These are phyloP conservation scores for Dendryphion nanum DNA, from an alignment of 2,329 filamentous ascomycete genomes.

Conservation along the genomic window DNA sequence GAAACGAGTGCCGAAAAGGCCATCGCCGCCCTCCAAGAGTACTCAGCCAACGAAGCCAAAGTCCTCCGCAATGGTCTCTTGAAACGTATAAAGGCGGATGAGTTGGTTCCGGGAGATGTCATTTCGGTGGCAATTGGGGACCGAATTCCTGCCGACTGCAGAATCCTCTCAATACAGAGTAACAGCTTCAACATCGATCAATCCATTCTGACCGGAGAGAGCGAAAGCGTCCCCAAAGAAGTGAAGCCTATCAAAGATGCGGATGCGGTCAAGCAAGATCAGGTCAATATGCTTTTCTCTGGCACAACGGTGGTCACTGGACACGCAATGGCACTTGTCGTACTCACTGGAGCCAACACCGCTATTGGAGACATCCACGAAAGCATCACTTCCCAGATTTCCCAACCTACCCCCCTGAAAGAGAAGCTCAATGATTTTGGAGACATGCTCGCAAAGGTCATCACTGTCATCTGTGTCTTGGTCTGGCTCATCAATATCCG, in stretches of 20 bases:
- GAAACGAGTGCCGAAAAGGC: slow-evolving; percentile 98
- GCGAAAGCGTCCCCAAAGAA: slow-evolving; percentile 93
- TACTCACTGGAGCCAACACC: slow-evolving; percentile 82
- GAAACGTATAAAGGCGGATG: slow-evolving; percentile 87
- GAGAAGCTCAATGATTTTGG: slow-evolving; percentile 99
- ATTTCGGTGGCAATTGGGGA: slow-evolving; percentile 86
- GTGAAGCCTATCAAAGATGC: slow-evolving; percentile 66
- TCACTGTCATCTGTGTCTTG: slow-evolving; percentile 91
- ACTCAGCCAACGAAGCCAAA: slow-evolving; percentile 97
- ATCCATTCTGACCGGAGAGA: slow-evolving; percentile 95
- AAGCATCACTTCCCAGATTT: slow-evolving; percentile 97
- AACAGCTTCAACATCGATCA: slow-evolving; percentile 98
- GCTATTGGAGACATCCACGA: slow-evolving; percentile 99
- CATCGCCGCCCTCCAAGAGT: slow-evolving; percentile 96
- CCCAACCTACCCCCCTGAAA: slow-evolving; percentile 93
- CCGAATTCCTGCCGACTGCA: slow-evolving; percentile 91
- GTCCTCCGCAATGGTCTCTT: slow-evolving; percentile 82
- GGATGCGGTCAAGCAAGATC: slow-evolving; percentile 93
- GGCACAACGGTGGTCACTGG: slow-evolving; percentile 96
- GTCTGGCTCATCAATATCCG: slow-evolving; percentile 99
- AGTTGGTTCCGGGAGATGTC: slow-evolving; percentile 92
- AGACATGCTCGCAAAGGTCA: slow-evolving; percentile 93
- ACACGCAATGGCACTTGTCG: slow-evolving; percentile 86
- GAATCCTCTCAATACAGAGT: slow-evolving; percentile 85
- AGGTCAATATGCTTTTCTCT: slow-evolving; percentile 97